Base-by-base conservation (phyloP, 2,329 filamentous ascomycete species). In the Phoma herbarum region DNA sequence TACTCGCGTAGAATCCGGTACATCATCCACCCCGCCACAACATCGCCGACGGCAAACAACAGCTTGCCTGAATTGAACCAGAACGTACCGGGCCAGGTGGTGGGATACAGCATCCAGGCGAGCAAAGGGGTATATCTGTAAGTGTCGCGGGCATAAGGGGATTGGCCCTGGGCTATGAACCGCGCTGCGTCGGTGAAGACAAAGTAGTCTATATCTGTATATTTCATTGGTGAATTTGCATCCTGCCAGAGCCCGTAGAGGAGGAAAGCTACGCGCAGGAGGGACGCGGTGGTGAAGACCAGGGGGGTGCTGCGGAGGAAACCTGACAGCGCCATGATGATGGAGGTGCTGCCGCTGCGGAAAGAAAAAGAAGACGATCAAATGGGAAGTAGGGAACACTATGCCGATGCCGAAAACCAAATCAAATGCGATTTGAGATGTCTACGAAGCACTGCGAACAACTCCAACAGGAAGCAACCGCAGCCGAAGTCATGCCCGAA, bases 161-260 rank as follows among this genome's bases (percentile, higher is more conserved):
- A 91, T 45, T 81, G 79, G 3, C 86, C 86, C n/a, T 78, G 81
- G 3, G 88, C 80, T 42, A 92, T 81, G 77, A 90, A 94, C 64
- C 91, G 90, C 2, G 95, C 87, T 25, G 95, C 95, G 77, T 98
- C 94, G 47, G 95, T 98, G 82, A 99, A 99, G 76, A 99, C 95
- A 65, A 93, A 88, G 79, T 99, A 99, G 83, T 99, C 95, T 70
- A 99, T 97, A 79, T 99, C 95, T 50, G 95, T 99, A 82, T 98
- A 99, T 80, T 98, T 98, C 73, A 99, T 81, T 14, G 94, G 89
- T 8, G 93, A 96, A 79, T 93, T 85, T 60, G 92, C 89, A 79
- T 99, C 95, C 81, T 99, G 95, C 83, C 91, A 93, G 60, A 92
- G 86, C 58, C 95, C 94, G 77, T 98, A 98, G 70, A 96, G 75